Evolutionary conservation across 2,329 filamentous ascomycete genomes (phyloP).

Genomic region (Xylariaceae sp.): DNA sequence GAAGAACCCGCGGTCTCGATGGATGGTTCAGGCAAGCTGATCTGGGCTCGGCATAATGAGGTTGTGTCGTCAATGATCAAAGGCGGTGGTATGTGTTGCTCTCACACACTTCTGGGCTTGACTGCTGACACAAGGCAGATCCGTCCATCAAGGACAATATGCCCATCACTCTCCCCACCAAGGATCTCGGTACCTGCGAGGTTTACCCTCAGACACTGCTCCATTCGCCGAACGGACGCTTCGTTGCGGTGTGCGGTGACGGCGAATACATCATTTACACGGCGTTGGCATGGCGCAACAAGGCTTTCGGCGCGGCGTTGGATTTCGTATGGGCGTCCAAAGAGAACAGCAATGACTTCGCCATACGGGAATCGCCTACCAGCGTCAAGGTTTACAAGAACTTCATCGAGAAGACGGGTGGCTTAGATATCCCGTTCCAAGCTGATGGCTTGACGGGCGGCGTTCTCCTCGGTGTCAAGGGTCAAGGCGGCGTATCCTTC

Average conservation of each 20-base stretch:
- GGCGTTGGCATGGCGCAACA: conserved; percentile 91
- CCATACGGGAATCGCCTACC: conserved; percentile 87
- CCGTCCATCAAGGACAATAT: conserved; percentile 78
- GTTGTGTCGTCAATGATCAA: conserved; percentile 94
- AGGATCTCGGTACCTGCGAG: conserved; percentile 93
- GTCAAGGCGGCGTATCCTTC: conserved; percentile 88
- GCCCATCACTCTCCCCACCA: conserved; percentile 77
- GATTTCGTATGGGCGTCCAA: conserved; percentile 97
- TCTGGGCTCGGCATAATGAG: conserved; percentile 93
- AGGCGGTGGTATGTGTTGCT: conserved; percentile 55
- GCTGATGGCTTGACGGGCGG: conserved; percentile 87
- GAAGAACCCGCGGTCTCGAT: conserved; percentile 97
- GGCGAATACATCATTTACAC: conserved; percentile 99
- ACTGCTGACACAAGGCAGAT: conserved; percentile 44
- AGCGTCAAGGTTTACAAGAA: conserved; percentile 98
- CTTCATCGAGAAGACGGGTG: conserved; percentile 84
- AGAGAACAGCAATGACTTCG: conserved; percentile 97
- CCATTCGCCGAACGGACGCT: conserved; percentile 92
- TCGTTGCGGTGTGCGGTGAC: conserved; percentile 76
- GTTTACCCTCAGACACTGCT: conserved; percentile 91
- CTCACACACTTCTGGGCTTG: background rate
- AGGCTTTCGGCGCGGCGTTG: conserved; percentile 88
- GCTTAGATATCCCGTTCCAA: conserved; percentile 89
- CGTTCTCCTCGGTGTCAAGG: conserved; percentile 86
- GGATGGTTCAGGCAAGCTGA: conserved; percentile 91